Evolutionary conservation across 176 grass and related monocot species (phyloP).

Genomic region (Carex parvula): DNA sequence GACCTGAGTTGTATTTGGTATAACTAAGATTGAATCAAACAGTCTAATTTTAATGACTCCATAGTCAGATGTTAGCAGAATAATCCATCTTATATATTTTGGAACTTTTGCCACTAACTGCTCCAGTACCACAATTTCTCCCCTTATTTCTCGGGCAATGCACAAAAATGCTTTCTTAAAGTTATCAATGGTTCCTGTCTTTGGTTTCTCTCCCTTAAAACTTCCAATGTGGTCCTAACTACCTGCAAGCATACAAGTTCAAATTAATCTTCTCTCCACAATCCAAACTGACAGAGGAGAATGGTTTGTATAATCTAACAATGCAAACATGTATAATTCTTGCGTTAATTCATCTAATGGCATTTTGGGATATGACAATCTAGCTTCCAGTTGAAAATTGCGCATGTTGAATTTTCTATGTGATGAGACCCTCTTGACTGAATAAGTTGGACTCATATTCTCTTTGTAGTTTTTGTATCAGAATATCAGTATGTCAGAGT

Average conservation of each 20-base stretch:
- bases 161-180: background rate
- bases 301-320: conserved; percentile 35
- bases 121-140: no score
- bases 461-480: conserved; percentile 3
- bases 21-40: background rate
- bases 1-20: background rate
- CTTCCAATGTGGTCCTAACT: background rate
- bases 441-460: conserved; percentile 40
- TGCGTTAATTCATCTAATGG: conserved; percentile 14
- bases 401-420: conserved; percentile 72
- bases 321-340: conserved; percentile 4
- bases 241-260: conserved; percentile 44
- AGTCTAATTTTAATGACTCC: background rate
- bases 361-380: conserved; percentile 51
- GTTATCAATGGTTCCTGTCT: background rate
- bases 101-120: background rate
- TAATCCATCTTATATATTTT: background rate
- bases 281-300: conserved; percentile 55
- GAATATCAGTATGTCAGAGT: conserved; percentile 4
- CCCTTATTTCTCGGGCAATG: background rate
- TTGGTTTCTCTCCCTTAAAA: background rate
- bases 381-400: conserved; percentile 56
- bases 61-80: background rate
- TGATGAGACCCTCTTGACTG: conserved; percentile 61
- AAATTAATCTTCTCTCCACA: conserved; percentile 62